Base-by-base conservation (phyloP, 345 rosid species). In the Rhodamnia argentea region DNA sequence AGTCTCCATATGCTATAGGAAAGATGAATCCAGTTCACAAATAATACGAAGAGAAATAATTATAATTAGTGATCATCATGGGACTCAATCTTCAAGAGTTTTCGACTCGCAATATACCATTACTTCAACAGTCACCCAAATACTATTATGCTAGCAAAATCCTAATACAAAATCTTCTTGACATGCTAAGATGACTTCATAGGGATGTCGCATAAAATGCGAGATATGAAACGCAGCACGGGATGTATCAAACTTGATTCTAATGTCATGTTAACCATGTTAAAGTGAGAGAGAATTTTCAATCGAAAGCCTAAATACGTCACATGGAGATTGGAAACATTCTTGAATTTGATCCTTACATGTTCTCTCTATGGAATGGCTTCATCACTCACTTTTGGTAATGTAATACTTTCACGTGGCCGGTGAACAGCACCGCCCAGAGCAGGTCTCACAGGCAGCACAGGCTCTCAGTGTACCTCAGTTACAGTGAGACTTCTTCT, bases 161-260 rank as follows among this genome's bases (percentile, higher is more conserved):
- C 47, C 9, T 44, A 44, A 44, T 44, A 64, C 24, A 70, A 70
- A 70, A 9, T 70, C 47, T 3, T 70, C 47, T 70, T 70, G 24
- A 32, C 78, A 70, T 0, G 47, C 7, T 8, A 18, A 32, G 22
- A 18, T 0, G 13, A 32, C 47, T 70, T 70, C 44, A 70, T 13
- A 0, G 4, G 37, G 10, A 12, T 14, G 20, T 14, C 8, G 32
- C 13, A 4, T 10, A 2, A 0, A 2, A 14, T 13, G 12, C 40
- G 24, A 54, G 57, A 20, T 20, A 20, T 20, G 1, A 18, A 54
- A 54, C 3, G 57, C 24, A 24, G 24, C 24, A 20, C 57, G 57
- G 24, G 24, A 22, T 3, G 23, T 18, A 7, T 7, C 23, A 18
- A 18, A 9, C 20, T 52, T 54, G 44, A 70, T 32, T 70, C 13